Evolutionary conservation across 257 asterid species (phyloP), one percentile per base, ranked within the genome.

Genomic region (Jacaranda copaia): DNA sequence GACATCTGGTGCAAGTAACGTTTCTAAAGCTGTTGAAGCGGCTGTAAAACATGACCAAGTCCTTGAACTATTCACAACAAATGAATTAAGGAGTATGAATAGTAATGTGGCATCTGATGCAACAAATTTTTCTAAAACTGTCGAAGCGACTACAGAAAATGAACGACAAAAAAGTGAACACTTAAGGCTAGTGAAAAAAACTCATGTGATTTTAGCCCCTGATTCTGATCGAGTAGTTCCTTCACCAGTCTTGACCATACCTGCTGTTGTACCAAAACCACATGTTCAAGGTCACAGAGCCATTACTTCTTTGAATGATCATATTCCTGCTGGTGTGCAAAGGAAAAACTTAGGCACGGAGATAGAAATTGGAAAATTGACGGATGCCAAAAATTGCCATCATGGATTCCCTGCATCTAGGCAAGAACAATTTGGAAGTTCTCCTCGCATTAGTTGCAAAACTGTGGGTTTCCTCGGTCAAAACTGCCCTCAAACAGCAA

Each of bases 211-310:
- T 65, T n/a, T 53, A 59, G 53, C 69, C 1, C 16, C 67, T n/a
- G 72, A 63, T 48, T 62, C 77, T 51, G 77, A 70, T 73, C 84
- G 75, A 8, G 36, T 52, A n/a, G 77, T 25, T 76, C 49, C 82
- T 72, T 48, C 72, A 14, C 72, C 77, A 0, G 70, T 61, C 67
- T 75, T 52, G 75, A 42, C 80, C 42, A 61, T 68, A 42, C 87
- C 84, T 43, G 20, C 59, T 42, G 77, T 68, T 32, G 51, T 63
- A 19, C 75, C 78, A 75, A 69, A 65, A 58, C 57, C 79, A 6
- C 81, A 74, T 58, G 63, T 58, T 69, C 80, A 70, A 42, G 77
- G 53, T 68, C 79, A 40, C 11, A 70, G 52, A 55, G 74, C 48
- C 3, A 71, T 70, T 20, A 19, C 52, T 69, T 64, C 76, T 60